Conservation (phyloP, 2,329 filamentous ascomycete species). For the Ophiognomonia clavigignenti-juglandacearum region DNA sequence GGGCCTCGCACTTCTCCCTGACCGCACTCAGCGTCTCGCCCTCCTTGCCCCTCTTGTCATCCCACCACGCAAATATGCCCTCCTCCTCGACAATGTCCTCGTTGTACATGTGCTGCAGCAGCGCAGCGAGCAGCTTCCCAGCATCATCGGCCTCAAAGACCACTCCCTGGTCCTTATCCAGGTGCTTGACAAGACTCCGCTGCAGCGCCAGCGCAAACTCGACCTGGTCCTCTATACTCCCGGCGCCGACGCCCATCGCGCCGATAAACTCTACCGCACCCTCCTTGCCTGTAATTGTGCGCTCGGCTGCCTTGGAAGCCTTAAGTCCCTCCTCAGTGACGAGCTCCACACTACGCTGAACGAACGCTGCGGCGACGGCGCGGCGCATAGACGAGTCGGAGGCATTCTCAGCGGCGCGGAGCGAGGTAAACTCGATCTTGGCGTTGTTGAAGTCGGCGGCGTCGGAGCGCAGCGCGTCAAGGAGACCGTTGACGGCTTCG, state of each 20-base stretch:
- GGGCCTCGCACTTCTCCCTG: constrained; percentile 66
- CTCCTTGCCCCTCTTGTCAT: constrained; percentile 61
- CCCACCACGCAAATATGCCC: constrained; percentile 86
- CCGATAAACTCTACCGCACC: constrained; percentile 52
- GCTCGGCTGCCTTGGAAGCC: constrained; percentile 59
- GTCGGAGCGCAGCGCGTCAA: constrained; percentile 74
- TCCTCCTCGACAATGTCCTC: constrained; percentile 85
- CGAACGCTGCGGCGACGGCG: constrained; percentile 80
- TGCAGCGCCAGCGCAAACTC: constrained; percentile 82
- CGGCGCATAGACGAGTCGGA: constrained; percentile 84
- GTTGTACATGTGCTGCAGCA: constrained; percentile 81
- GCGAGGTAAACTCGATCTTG: constrained; percentile 85
- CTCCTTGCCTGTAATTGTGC: constrained; percentile 49
- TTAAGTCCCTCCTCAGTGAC: constrained; percentile 46
- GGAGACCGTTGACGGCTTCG: constrained; percentile 81
- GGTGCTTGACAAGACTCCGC: constrained; percentile 64
- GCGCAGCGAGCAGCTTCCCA: constrained; percentile 66
- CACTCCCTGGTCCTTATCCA: too few relatives aligned
- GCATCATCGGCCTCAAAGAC: constrained; percentile 42
- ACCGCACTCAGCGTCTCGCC: constrained; percentile 66
- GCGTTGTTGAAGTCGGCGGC: constrained; percentile 73
- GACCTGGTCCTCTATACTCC: constrained; percentile 71
- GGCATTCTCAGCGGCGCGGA: constrained; percentile 88
- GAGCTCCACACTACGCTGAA: constrained; percentile 73
- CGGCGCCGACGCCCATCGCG: constrained; percentile 58